Evolutionary conservation across 2,329 filamentous ascomycete genomes (phyloP).

Genomic region (Sporothrix curviconia): DNA sequence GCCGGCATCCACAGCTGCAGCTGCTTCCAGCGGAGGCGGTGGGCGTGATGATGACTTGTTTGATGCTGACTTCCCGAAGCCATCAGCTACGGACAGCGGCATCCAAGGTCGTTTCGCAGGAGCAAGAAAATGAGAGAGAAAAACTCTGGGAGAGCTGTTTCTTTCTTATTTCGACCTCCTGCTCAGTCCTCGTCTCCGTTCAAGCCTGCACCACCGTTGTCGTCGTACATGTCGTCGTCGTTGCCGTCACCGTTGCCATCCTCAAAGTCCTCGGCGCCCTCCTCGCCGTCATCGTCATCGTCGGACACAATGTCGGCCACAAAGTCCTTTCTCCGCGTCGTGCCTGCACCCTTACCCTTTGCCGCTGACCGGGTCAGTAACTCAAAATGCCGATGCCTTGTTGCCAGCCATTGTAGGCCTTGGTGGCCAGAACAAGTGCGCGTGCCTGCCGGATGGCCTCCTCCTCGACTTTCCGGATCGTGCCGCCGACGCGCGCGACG

Average conservation of each 20-base stretch:
- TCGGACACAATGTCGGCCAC: slow-evolving; percentile 40
- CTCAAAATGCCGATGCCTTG: slow-evolving; percentile 25
- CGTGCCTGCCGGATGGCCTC: slow-evolving; percentile 77
- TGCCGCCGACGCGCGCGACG: slow-evolving; percentile 83
- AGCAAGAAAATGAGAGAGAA: slow-evolving; percentile 34
- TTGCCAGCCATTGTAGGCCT: slow-evolving; percentile 41
- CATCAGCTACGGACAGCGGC: slow-evolving; percentile 39
- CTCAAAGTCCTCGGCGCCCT: slow-evolving; percentile 35
- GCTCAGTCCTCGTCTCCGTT: neutral
- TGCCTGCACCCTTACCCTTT: slow-evolving; percentile 10
- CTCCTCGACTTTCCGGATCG: slow-evolving; percentile 85
- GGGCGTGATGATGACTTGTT: slow-evolving; percentile 33
- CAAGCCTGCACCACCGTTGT: neutral
- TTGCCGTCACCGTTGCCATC: slow-evolving; percentile 26
- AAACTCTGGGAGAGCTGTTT: too few relatives aligned
- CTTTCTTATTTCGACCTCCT: neutral
- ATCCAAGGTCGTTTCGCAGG: slow-evolving; percentile 65
- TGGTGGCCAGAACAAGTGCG: slow-evolving; percentile 61
- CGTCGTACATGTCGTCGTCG: slow-evolving; percentile 22
- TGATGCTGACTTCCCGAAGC: slow-evolving; percentile 17
- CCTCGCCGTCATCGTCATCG: slow-evolving; percentile 39
- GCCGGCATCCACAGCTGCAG: slow-evolving; percentile 24
- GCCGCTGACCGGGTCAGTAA: slow-evolving; percentile 25
- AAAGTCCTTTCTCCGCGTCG: slow-evolving; percentile 26
- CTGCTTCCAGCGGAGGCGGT: slow-evolving; percentile 21